These are phyloP conservation scores for Dianthus caryophyllus DNA, from an alignment of 148 eudicot genomes.

Conservation along the genomic window DNA sequence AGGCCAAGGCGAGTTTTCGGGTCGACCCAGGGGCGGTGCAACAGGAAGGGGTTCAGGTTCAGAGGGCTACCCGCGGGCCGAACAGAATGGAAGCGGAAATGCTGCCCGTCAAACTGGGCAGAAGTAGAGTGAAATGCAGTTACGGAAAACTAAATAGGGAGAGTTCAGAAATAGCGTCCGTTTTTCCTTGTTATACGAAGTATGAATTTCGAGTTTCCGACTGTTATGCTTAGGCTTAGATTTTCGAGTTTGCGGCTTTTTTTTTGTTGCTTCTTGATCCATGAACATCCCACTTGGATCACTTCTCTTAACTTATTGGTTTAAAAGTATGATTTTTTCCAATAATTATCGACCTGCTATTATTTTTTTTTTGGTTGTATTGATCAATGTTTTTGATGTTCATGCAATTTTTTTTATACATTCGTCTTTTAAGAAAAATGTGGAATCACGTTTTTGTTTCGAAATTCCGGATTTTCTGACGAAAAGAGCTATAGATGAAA, in stretches of 20 bases:
- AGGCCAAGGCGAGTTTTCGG: constrained; percentile 30
- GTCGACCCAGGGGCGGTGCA: constrained; percentile 26
- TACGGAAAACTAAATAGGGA: not conserved
- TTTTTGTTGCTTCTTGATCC: constrained; percentile 1
- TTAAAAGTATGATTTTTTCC: constrained; percentile 12
- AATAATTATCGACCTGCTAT: constrained; percentile 15
- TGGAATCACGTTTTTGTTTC: too few species aligned
- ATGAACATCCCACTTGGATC: too few species aligned
- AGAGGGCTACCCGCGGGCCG: constrained; percentile 51
- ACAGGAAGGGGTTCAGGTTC: constrained; percentile 26
- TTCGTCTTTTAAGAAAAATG: too few species aligned
- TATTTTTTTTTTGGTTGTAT: not conserved
- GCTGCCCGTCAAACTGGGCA: constrained; percentile 25
- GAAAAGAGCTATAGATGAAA: too few species aligned
- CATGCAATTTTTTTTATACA: too few species aligned
- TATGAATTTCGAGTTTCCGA: constrained; percentile 1
- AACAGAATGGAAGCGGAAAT: constrained; percentile 39
- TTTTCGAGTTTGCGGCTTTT: constrained; percentile 20
- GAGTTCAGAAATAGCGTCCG: constrained; percentile 1
- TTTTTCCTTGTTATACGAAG: constrained; percentile 14
- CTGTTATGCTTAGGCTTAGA: constrained; percentile 12
- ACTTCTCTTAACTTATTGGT: not conserved
- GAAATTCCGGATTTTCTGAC: too few species aligned
- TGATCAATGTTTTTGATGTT: too few species aligned
- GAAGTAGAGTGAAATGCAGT: constrained; percentile 12